Evolutionary conservation across 2,329 filamentous ascomycete genomes (phyloP).

Genomic region (Paecilomyces fulvus): DNA sequence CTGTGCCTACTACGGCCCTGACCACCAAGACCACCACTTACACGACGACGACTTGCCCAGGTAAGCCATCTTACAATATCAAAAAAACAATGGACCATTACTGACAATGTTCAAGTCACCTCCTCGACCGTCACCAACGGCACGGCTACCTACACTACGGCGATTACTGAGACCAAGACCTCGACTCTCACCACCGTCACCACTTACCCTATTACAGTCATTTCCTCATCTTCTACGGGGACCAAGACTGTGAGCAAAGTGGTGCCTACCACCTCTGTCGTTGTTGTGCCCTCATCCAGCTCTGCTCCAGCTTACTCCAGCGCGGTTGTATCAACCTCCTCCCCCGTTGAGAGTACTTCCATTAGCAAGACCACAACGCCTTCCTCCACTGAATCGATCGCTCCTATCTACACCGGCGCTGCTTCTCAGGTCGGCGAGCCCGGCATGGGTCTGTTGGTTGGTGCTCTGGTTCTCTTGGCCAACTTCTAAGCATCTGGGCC

Average conservation of each 20-base stretch:
- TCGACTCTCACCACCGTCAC: background rate
- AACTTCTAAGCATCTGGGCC: background rate
- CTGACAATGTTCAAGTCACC: background rate
- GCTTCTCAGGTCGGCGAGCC: background rate
- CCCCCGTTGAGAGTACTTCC: background rate
- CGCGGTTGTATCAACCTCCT: background rate
- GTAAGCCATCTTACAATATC: background rate
- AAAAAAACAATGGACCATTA: background rate
- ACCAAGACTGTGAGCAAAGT: background rate
- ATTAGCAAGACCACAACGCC: background rate
- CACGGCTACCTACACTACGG: background rate
- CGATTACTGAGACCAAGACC: background rate
- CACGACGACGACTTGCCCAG: background rate
- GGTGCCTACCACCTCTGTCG: background rate
- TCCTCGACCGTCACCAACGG: background rate
- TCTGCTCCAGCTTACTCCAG: background rate
- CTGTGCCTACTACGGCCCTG: background rate
- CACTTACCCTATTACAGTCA: background rate
- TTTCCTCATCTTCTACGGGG: too few species aligned
- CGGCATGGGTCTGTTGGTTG: background rate
- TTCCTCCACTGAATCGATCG: background rate
- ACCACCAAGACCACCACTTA: background rate
- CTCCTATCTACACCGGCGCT: background rate
- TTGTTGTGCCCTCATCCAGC: background rate
- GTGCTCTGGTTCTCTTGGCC: background rate